Conservation (phyloP, 768 basidiomycete species). For the Amanita rubescens region DNA sequence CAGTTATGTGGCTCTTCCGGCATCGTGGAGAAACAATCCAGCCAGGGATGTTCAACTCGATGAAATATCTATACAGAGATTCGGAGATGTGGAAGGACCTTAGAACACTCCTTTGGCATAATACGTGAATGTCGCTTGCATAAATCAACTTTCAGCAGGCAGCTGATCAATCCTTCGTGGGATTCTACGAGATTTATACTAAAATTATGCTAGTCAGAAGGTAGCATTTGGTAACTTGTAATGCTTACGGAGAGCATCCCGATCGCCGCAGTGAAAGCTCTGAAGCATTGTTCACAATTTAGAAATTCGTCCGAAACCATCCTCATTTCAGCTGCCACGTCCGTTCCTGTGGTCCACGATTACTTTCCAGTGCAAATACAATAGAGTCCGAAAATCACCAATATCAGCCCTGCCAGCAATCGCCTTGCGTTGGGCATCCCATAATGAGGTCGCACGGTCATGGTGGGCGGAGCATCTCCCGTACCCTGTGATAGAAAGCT, state of each 20-base stretch:
- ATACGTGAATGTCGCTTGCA: conserved; percentile 40
- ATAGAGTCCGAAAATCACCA: conserved; percentile 27
- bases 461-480: conserved; percentile 51
- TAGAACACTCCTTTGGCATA: conserved; percentile 87
- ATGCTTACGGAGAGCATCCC: conserved; percentile 58
- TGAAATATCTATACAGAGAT: conserved; percentile 93
- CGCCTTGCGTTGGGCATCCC: conserved; percentile 44
- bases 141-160: conserved; percentile 18
- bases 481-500: conserved; percentile 32
- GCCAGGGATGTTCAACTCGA: conserved; percentile 93
- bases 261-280: conserved; percentile 56
- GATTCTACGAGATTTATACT: conserved; percentile 61
- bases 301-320: conserved; percentile 36
- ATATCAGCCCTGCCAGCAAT: conserved; percentile 44
- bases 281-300: conserved; percentile 46
- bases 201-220: conserved; percentile 10
- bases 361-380: not conserved
- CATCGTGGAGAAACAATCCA: conserved; percentile 87
- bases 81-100: conserved; percentile 82
- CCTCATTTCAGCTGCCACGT: conserved; percentile 63
- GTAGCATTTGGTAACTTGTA: conserved; percentile 8
- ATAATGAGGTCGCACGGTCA: conserved; percentile 33
- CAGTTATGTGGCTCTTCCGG: conserved; percentile 95
- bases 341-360: conserved; percentile 37
- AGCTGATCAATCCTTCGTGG: conserved; percentile 46